Conservation (phyloP, 331 rosid species). For the Malus hybrid region DNA sequence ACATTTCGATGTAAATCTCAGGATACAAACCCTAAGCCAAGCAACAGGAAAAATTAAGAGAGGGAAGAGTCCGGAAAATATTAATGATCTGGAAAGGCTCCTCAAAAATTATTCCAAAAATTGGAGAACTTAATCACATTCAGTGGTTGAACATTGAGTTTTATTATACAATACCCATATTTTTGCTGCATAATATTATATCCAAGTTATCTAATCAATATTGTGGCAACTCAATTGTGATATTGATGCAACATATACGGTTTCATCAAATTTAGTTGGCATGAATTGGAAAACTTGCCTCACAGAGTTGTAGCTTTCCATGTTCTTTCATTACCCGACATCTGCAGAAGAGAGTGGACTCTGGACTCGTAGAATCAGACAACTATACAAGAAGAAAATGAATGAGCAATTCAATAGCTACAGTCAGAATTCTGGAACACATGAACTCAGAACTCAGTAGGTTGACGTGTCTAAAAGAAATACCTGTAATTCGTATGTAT, state of each 20-base stretch:
- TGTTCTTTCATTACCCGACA: slow-evolving; percentile 25
- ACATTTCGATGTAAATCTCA: background rate
- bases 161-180: background rate
- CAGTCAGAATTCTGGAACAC: no score
- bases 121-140: no score
- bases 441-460: no score
- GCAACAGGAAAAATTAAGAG: background rate
- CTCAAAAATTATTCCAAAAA: background rate
- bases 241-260: background rate
- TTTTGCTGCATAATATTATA: background rate
- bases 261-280: background rate
- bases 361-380: slow-evolving; percentile 21
- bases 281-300: slow-evolving; percentile 26
- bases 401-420: no score
- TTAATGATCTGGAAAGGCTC: background rate
- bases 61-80: background rate
- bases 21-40: background rate
- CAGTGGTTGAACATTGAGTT: no score
- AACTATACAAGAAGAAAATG: background rate
- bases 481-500: no score
- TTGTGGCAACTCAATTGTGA: background rate
- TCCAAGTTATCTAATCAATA: background rate
- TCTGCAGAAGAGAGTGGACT: slow-evolving; percentile 26
- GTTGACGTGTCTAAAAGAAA: no score
- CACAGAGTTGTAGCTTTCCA: slow-evolving; percentile 31